A percentile compares a stretch with the other conserved stretches of the same genome.
phyloP scores from a whole-genome alignment of 1,139 yeast genomes.

The Tardiomyces depauwii region DNA sequence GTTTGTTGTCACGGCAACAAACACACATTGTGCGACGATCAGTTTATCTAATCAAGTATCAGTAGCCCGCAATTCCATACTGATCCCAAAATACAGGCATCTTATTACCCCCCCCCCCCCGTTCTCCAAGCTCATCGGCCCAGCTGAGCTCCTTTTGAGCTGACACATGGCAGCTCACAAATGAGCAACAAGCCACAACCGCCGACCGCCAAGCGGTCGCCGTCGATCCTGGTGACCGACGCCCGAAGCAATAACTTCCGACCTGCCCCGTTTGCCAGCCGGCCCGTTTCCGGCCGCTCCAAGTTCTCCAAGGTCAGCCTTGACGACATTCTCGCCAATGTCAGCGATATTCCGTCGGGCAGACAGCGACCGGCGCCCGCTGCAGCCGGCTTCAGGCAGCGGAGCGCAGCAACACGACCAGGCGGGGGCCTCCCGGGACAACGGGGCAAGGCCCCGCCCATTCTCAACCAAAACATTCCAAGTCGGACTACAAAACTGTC shows the following conservation, averaged over 20 bases:
- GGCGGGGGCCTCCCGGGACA: background rate
- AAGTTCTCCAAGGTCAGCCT: slow-evolving; percentile 20
- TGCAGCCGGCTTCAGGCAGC: slow-evolving; percentile 2
- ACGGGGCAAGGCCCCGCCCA: slow-evolving; percentile 12
- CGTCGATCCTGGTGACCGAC: slow-evolving; percentile 89
- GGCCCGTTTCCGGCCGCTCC: background rate
- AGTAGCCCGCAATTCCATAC: too few relatives aligned
- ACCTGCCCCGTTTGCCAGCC: slow-evolving; percentile 72
- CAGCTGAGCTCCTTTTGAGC: too few relatives aligned
- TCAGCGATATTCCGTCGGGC: slow-evolving; percentile 81
- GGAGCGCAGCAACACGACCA: slow-evolving; percentile 4
- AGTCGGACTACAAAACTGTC: slow-evolving; percentile 80
- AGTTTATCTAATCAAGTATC: too few relatives aligned
- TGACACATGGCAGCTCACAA: too few relatives aligned
- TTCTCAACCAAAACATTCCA: slow-evolving; percentile 55
- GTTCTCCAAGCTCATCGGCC: too few relatives aligned
- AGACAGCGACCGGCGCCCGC: slow-evolving; percentile 1
- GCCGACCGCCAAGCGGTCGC: slow-evolving; percentile 81
- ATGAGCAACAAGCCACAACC: slow-evolving; percentile 11
- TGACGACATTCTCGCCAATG: slow-evolving; percentile 41
- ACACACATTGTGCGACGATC: too few relatives aligned
- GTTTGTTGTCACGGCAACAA: too few relatives aligned
- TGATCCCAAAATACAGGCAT: too few relatives aligned
- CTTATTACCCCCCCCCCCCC: too few relatives aligned
- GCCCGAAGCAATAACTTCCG: slow-evolving; percentile 54